Evolutionary conservation across 2,329 filamentous ascomycete genomes (phyloP), one percentile per base, ranked within the genome.

Genomic region (Monilinia fructicola): DNA sequence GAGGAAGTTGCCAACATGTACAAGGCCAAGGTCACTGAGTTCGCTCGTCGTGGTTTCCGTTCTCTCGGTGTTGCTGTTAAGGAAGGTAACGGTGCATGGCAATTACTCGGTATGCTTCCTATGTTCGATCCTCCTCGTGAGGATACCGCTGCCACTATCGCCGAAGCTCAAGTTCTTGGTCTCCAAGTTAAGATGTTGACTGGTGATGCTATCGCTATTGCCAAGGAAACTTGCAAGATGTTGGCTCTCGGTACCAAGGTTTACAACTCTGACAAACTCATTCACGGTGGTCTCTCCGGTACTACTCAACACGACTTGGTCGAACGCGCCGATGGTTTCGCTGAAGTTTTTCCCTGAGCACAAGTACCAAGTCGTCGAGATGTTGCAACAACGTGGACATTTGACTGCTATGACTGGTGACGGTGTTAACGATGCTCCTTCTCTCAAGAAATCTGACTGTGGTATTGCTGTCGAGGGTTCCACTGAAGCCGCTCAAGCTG

Each of bases 401-500:
- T 87, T 96, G 59, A 92, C 96, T 81, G 93, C 92, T 79, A 96
- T 96, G 92, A 96, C 92, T 81, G 92, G 92, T 85, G 93, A 96
- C 74, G 92, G 92, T 86, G 92, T 96, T 82, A 96, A 96, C 83
- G 92, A 96, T 79, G 92, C 92, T 75, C 91, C 92, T 70, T 96
- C 92, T 23, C 83, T 96, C 78, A 96, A 96, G 84, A 96, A 94
- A 84, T 92, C 92, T 40, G 92, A 97, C 81, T 96, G 92, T 75
- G 93, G 92, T 85, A 96, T 97, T 81, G 93, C 92, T 71, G 92
- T 97, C 76, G 91, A 96, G 82, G 92, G 92, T 83, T 88, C 93
- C 69, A 95, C 92, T 44, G 92, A 96, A 78, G 93, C 92, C 76
- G 93, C 93, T 74, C 91, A 92, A 74, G 95, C 92, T 69, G 93